Conservation (phyloP, 805 yeast species). For the Spathaspora passalidarum region DNA sequence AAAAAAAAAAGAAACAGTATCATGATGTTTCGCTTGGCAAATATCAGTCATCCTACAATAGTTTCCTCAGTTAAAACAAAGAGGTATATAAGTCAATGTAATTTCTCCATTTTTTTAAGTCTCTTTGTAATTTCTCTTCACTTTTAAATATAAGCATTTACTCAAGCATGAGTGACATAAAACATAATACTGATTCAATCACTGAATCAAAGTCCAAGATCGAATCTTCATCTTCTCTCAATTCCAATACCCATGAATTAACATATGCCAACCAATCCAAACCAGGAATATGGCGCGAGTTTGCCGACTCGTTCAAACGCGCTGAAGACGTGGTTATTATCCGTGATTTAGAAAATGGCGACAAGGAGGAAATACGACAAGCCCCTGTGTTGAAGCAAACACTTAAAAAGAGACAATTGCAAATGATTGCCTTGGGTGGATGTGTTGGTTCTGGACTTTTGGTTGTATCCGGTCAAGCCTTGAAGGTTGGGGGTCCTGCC, state of each 20-base stretch:
- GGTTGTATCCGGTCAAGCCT: slow-evolving; percentile 38
- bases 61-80: too few species aligned
- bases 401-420: slow-evolving; percentile 29
- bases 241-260: not conserved
- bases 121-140: not conserved
- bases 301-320: slow-evolving; percentile 27
- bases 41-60: not conserved
- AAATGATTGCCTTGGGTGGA: slow-evolving; percentile 41
- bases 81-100: not conserved
- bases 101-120: not conserved
- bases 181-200: not conserved
- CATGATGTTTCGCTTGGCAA: not conserved
- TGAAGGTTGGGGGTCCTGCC: slow-evolving; percentile 31
- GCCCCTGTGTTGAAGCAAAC: slow-evolving; percentile 17
- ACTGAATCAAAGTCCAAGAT: not conserved
- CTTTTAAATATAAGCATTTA: not conserved
- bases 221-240: not conserved
- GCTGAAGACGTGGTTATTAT: slow-evolving; percentile 13
- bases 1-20: not conserved
- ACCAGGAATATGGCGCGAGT: slow-evolving; percentile 21
- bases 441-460: slow-evolving; percentile 43
- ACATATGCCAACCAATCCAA: not conserved
- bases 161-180: not conserved
- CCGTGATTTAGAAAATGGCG: slow-evolving; percentile 4
- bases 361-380: slow-evolving; percentile 4